Evolutionary conservation across 1,284 basidiomycete genomes (phyloP).

Genomic region (Naganishia cerealis): DNA sequence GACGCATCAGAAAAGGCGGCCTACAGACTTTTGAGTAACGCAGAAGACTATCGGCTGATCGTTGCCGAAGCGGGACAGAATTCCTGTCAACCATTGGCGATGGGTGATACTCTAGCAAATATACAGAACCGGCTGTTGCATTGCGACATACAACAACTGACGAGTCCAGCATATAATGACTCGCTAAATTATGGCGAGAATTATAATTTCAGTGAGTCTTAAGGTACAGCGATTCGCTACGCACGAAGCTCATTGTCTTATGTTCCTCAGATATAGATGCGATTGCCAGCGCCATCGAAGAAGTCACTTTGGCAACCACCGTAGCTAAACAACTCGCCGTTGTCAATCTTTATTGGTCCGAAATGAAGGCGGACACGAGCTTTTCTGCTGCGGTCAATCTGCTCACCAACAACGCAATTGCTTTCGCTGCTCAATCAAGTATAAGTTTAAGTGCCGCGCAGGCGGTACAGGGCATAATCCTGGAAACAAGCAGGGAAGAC

Average conservation of each 20-base stretch:
- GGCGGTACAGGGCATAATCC: slow-evolving; percentile 17
- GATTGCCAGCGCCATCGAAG: slow-evolving; percentile 3
- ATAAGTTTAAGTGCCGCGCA: slow-evolving; percentile 11
- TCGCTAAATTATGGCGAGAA: slow-evolving; percentile 15
- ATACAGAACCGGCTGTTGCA: slow-evolving; percentile 7
- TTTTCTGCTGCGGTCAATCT: slow-evolving; percentile 13
- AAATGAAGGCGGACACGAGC: slow-evolving; percentile 26
- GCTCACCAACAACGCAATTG: slow-evolving; percentile 19
- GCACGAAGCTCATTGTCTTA: not conserved
- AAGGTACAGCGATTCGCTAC: not conserved
- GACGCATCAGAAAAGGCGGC: slow-evolving; percentile 6
- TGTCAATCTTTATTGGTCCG: slow-evolving; percentile 25
- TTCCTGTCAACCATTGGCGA: slow-evolving; percentile 24
- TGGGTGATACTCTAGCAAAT: slow-evolving; percentile 17
- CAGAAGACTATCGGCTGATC: not conserved
- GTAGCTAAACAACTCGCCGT: slow-evolving; percentile 8
- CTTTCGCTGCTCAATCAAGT: slow-evolving; percentile 3
- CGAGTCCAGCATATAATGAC: slow-evolving; percentile 18
- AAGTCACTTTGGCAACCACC: slow-evolving; percentile 2
- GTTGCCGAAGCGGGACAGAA: slow-evolving; percentile 30
- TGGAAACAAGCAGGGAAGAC: slow-evolving; percentile 21
- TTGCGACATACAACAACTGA: slow-evolving; percentile 20
- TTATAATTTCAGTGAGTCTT: slow-evolving; percentile 22
- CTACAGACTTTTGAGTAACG: slow-evolving; percentile 5
- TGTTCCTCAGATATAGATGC: slow-evolving; percentile 1